Conservation (phyloP, 192 early-diverging fungal species). For the Coemansia sp. region DNA sequence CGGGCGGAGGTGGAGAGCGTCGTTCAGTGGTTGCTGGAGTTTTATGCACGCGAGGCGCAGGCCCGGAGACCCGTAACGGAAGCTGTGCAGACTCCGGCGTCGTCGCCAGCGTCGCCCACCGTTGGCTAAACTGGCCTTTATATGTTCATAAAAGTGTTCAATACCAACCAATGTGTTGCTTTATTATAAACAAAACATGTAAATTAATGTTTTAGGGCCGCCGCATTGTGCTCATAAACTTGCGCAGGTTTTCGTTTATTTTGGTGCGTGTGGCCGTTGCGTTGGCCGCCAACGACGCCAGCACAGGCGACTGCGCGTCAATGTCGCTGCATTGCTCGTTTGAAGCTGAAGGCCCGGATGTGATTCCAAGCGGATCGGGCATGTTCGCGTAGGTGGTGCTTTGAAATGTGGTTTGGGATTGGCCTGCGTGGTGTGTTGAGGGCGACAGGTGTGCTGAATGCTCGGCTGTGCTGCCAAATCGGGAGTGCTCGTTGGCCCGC, state of each 20-base stretch:
- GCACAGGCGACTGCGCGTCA: slow-evolving; percentile 25
- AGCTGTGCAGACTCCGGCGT: slow-evolving; percentile 30
- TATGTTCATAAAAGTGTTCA: too few relatives aligned
- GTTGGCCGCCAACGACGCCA: slow-evolving; percentile 40
- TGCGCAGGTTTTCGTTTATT: slow-evolving; percentile 55
- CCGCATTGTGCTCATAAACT: slow-evolving; percentile 54
- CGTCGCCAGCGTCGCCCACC: slow-evolving; percentile 11
- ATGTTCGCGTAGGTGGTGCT: neutral
- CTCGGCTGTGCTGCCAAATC: neutral
- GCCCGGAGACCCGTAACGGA: slow-evolving; percentile 17
- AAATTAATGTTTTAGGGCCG: slow-evolving; percentile 8
- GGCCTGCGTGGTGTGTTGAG: neutral
- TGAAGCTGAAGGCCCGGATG: neutral
- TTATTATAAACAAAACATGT: slow-evolving; percentile 2
- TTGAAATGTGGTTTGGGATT: neutral
- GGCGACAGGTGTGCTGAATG: neutral
- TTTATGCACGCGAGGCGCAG: slow-evolving; percentile 44
- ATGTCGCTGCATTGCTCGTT: neutral
- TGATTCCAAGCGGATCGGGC: slow-evolving; percentile 38
- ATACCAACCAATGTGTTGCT: neutral
- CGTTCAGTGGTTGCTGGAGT: slow-evolving; percentile 47
- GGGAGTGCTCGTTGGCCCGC: neutral
- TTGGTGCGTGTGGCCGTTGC: slow-evolving; percentile 42
- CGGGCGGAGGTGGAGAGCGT: slow-evolving; percentile 17
- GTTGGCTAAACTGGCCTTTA: too few relatives aligned